Conservation (phyloP, 1,284 basidiomycete species). For the Trametes versicolor region DNA sequence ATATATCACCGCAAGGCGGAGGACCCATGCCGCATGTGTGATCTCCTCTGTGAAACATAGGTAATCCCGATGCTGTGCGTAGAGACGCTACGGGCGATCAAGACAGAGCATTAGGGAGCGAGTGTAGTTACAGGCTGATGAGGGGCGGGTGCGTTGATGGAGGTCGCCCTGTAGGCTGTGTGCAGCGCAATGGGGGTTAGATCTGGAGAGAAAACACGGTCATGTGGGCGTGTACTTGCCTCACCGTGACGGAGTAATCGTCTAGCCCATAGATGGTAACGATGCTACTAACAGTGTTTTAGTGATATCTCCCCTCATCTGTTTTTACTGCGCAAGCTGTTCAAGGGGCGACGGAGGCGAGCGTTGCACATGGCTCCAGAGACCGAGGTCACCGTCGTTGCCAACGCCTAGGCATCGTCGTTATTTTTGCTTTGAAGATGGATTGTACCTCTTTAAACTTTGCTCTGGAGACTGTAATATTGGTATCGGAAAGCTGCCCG, state of each 20-base stretch:
- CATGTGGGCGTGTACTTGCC: slow-evolving; percentile 13
- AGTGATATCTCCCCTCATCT: not conserved
- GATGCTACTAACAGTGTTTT: not conserved
- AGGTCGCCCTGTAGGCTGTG: slow-evolving; percentile 5
- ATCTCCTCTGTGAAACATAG: not conserved
- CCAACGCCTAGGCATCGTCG: not conserved
- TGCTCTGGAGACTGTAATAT: no score
- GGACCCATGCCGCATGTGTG: not conserved
- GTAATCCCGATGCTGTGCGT: not conserved
- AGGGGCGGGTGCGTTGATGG: slow-evolving; percentile 7
- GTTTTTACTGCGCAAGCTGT: slow-evolving; percentile 7
- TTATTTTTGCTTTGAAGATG: no score
- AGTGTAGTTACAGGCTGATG: slow-evolving; percentile 13
- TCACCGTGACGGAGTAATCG: not conserved
- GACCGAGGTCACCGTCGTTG: slow-evolving; percentile 5
- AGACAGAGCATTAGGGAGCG: not conserved
- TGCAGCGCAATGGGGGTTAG: slow-evolving; percentile 5
- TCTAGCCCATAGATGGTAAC: not conserved
- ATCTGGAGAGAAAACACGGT: slow-evolving; percentile 2
- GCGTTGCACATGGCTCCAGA: slow-evolving; percentile 2
- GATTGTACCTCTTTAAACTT: no score
- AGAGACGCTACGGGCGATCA: not conserved
- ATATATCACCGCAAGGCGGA: not conserved
- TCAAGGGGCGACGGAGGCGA: not conserved
- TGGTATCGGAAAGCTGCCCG: no score